phyloP scores from a whole-genome alignment of 371 early-diverging fungal genomes.

The Dichotomocladium elegans region DNA sequence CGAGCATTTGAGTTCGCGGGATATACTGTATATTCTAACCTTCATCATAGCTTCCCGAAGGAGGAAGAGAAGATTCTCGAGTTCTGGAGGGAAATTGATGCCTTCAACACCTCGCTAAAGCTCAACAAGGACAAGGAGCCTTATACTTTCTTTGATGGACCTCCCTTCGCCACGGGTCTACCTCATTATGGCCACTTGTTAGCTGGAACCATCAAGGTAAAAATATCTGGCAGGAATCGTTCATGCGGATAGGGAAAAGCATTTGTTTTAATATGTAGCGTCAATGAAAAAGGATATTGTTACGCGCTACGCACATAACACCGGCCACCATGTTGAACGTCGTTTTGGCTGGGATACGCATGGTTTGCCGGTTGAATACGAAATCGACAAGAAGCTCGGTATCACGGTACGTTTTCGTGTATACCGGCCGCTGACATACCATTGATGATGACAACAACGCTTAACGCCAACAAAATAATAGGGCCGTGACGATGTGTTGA shows the following conservation, averaged over 20 bases:
- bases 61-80: conserved; percentile 96
- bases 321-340: conserved; percentile 98
- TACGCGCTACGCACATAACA: conserved; percentile 96
- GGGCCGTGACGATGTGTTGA: conserved; percentile 88
- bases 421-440: too few species aligned
- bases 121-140: conserved; percentile 88
- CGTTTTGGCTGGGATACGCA: conserved; percentile 99
- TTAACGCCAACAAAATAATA: conserved; percentile 6
- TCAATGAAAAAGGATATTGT: conserved; percentile 94
- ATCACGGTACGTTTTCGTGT: conserved; percentile 47
- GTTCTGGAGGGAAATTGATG: conserved; percentile 98
- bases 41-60: conserved; percentile 78
- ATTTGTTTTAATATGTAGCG: too few species aligned
- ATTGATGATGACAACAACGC: too few species aligned
- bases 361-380: conserved; percentile 99
- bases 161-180: conserved; percentile 99
- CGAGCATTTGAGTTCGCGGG: background rate
- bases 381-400: conserved; percentile 97
- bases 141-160: conserved; percentile 98
- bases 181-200: conserved; percentile 99
- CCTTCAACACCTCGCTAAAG: conserved; percentile 93
- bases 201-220: conserved; percentile 98
- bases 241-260: too few species aligned
- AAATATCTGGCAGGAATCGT: too few species aligned
- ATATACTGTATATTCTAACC: background rate